Conservation (phyloP, 441 rosid species). For the Viola pubescens region DNA sequence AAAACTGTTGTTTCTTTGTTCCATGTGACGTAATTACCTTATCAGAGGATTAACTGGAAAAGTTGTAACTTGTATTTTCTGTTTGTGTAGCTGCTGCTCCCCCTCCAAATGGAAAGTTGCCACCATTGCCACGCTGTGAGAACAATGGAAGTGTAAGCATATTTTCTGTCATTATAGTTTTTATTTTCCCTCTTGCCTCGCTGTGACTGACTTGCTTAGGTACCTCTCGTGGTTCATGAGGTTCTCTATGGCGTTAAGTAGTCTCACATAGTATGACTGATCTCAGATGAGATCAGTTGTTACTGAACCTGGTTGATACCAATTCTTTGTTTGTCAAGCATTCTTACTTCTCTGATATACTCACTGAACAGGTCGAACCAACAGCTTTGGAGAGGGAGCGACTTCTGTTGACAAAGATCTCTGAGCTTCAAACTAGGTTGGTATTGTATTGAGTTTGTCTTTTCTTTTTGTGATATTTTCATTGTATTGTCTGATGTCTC, state of each 20-base stretch:
- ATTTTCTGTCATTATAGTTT: slow-evolving; percentile 8
- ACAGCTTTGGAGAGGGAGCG: slow-evolving; percentile 70
- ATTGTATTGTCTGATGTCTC: slow-evolving; percentile 8
- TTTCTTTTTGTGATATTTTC: background rate
- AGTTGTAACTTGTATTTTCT: slow-evolving; percentile 6
- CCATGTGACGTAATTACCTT: slow-evolving; percentile 1
- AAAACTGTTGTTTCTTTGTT: slow-evolving; percentile 13
- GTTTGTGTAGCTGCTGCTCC: slow-evolving; percentile 8
- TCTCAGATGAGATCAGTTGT: background rate
- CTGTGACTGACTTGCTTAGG: background rate
- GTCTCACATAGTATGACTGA: background rate
- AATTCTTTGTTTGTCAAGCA: too few species aligned
- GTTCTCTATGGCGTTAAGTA: background rate
- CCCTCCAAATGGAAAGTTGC: slow-evolving; percentile 78
- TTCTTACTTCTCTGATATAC: slow-evolving; percentile 10
- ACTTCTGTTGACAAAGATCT: slow-evolving; percentile 47
- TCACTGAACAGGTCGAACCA: slow-evolving; percentile 49
- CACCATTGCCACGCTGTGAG: slow-evolving; percentile 64
- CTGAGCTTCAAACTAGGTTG: slow-evolving; percentile 78
- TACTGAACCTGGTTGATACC: background rate
- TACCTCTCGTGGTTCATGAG: background rate
- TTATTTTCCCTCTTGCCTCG: background rate
- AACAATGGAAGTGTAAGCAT: slow-evolving; percentile 69
- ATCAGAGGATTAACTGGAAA: slow-evolving; percentile 6
- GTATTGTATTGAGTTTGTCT: slow-evolving; percentile 11